phyloP scores from a whole-genome alignment of 1,139 yeast species.

The Pichia sp. region DNA sequence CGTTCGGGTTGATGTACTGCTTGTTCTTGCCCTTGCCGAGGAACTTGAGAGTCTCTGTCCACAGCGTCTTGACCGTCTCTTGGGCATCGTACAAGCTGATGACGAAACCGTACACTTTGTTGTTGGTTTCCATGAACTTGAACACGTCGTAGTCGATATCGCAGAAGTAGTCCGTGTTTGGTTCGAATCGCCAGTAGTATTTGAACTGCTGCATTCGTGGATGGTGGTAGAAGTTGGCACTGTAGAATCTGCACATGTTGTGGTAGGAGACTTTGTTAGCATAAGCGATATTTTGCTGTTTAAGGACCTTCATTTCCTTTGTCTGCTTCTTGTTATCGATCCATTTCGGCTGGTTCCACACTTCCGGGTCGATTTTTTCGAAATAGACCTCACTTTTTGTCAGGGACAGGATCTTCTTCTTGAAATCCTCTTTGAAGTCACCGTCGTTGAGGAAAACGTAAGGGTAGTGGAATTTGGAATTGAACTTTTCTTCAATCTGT shows the following conservation, averaged over 20 bases:
- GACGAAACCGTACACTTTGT: constrained; percentile 68
- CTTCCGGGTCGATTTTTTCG: constrained; percentile 51
- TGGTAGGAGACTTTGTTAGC: constrained; percentile 66
- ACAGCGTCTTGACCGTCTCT: constrained; percentile 56
- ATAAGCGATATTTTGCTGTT: constrained; percentile 54
- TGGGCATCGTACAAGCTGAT: constrained; percentile 68
- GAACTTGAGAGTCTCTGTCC: constrained; percentile 68
- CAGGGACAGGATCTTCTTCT: constrained; percentile 37
- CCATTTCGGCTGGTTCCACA: constrained; percentile 65
- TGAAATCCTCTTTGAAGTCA: constrained; percentile 61
- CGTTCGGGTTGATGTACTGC: constrained; percentile 59
- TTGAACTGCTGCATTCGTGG: constrained; percentile 54
- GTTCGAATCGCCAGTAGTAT: constrained; percentile 84
- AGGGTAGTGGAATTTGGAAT: constrained; percentile 69
- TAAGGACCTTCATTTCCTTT: constrained; percentile 40
- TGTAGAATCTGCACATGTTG: constrained; percentile 77
- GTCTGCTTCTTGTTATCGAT: constrained; percentile 48
- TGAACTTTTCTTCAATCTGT: constrained; percentile 63
- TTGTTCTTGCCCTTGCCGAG: constrained; percentile 27
- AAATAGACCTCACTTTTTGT: constrained; percentile 56
- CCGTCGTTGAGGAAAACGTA: constrained; percentile 77
- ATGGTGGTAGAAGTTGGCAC: constrained; percentile 60
- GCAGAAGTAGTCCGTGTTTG: constrained; percentile 66
- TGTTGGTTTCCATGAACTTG: constrained; percentile 64
- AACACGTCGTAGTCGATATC: constrained; percentile 74